These are phyloP conservation scores for Pseudogymnoascus sp. DNA, from an alignment of 2,329 filamentous ascomycete species.

Conservation along the genomic window DNA sequence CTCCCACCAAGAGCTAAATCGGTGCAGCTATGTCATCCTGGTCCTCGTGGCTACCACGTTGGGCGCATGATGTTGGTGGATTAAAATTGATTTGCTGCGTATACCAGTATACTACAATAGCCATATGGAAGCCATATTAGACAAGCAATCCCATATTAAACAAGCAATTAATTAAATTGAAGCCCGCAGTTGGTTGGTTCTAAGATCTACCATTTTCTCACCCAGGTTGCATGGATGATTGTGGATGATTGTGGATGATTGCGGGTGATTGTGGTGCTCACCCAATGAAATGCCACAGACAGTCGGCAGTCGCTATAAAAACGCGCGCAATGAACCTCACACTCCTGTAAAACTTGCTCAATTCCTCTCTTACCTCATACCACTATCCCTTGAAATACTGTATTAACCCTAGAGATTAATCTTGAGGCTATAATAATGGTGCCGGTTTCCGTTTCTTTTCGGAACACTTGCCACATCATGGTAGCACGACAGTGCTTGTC, in stretches of 20 bases:
- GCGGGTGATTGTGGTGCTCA: neutral
- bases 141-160: neutral
- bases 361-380: neutral
- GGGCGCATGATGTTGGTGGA: neutral
- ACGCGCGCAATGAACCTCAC: neutral
- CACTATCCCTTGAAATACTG: neutral
- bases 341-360: constrained; percentile 1
- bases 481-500: neutral
- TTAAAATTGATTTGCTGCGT: neutral
- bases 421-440: neutral
- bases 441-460: neutral
- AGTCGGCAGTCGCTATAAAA: neutral
- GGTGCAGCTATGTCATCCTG: neutral
- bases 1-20: neutral
- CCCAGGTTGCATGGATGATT: neutral
- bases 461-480: neutral
- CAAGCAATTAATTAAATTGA: neutral
- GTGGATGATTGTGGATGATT: neutral
- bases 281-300: neutral
- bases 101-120: neutral
- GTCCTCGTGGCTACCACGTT: neutral
- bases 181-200: neutral
- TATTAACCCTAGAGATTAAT: neutral
- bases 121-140: neutral
- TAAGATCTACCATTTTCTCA: neutral